These are phyloP conservation scores for Silene conica DNA, from an alignment of 148 eudicot species.

Conservation along the genomic window DNA sequence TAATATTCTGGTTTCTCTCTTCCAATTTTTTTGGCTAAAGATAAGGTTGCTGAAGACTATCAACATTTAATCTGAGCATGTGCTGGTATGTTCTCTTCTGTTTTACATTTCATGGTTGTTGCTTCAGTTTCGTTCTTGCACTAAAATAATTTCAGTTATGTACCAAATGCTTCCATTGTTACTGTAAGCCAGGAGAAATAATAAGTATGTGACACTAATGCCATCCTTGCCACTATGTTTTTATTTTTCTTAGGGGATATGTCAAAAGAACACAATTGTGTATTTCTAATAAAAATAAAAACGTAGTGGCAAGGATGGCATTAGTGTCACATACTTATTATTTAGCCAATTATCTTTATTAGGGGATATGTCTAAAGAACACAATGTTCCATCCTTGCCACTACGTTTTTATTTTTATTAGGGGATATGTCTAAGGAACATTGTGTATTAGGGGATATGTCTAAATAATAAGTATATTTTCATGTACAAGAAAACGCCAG, in stretches of 20 bases:
- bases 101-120: not conserved
- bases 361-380: too few relatives aligned
- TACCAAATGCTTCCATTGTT: not conserved
- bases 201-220: not conserved
- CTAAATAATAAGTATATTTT: not conserved
- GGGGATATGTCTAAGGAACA: too few relatives aligned
- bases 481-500: not conserved
- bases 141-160: not conserved
- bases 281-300: too few relatives aligned
- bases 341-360: too few relatives aligned
- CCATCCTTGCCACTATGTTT: not conserved
- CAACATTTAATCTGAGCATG: not conserved
- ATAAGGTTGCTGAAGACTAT: not conserved
- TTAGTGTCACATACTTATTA: too few relatives aligned
- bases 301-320: too few relatives aligned
- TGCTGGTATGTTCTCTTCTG: not conserved
- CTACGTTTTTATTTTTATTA: not conserved
- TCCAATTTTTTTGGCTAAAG: not conserved
- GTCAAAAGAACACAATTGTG: not conserved
- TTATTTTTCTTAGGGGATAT: not conserved
- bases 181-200: not conserved
- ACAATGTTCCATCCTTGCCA: not conserved
- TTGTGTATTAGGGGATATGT: not conserved
- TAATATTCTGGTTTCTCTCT: not conserved
- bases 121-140: not conserved